Evolutionary conservation across 768 basidiomycete species (phyloP), one percentile per base, ranked within the genome.

Genomic region (Suillus tomentosus): DNA sequence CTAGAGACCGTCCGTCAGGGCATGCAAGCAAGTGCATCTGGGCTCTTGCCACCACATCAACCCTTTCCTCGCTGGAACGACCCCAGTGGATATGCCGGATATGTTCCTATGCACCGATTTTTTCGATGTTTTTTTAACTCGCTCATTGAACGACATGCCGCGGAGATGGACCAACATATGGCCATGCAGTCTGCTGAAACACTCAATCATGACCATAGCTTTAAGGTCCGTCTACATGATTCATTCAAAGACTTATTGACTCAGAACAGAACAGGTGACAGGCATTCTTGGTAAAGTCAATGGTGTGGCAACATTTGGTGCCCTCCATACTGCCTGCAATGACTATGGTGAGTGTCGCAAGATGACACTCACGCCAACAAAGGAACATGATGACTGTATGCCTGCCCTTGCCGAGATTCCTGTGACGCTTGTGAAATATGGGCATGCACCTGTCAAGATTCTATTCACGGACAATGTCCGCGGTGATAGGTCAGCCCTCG

Each of bases 381-480:
- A 77, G 62, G 66, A 76, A 0, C 78, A 79, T 47, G 64, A 68
- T 0, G 72, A 79, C 39, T 76, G 69, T 54, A 71, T 72, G 31
- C 63, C 67, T 2, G 73, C 73, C 0, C 66, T 80, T 0, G 45
- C 27, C 5, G 36, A 50, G 10, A 72, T 79, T 43, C 60, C 59
- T 0, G 57, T 68, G 4, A 76, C 74, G 2, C 71, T 80, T 1
- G 24, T 67, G 0, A 64, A 13, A 2, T 78, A 74, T 67, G 73
- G 77, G 1, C 75, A 74, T 45, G n/a, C 50, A 2, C 64, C 72
- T 24, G 70, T 72, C 40, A 0, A n/a, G 0, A n/a, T 73, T 7
- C 61, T 77, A 14, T 77, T 70, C 62, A 77, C 76, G 0, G 75
- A 79, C 53, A 75, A 71, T 51, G 71, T 77, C 57, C 17, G 40